Evolutionary conservation across 148 eudicot species (phyloP).

Genomic region (Silene conica): DNA sequence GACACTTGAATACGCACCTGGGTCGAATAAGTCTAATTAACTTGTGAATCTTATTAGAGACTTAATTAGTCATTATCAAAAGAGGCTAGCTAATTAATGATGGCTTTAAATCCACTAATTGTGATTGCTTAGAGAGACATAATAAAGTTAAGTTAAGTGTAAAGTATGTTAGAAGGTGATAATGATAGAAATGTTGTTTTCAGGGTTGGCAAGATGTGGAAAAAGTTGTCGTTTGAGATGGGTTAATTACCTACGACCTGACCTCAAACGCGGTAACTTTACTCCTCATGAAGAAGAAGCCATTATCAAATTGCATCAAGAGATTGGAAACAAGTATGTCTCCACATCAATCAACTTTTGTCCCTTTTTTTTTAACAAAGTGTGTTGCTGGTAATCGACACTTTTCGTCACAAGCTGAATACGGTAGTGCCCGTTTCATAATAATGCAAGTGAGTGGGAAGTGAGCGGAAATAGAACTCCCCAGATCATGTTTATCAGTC

Average conservation of each 20-base stretch:
- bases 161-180: background rate
- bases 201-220: constrained; percentile 51
- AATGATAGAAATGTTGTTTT: constrained; percentile 4
- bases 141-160: too few species aligned
- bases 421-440: too few species aligned
- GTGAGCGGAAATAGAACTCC: too few species aligned
- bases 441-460: too few species aligned
- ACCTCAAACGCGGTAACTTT: constrained; percentile 45
- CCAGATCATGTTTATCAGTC: too few species aligned
- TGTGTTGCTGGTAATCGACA: too few species aligned
- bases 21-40: too few species aligned
- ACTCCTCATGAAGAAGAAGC: constrained; percentile 41
- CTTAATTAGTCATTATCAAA: background rate
- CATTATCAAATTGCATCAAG: constrained; percentile 41
- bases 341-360: background rate
- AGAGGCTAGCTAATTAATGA: background rate
- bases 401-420: too few species aligned
- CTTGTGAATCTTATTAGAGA: background rate
- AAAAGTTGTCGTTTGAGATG: constrained; percentile 56
- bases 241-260: constrained; percentile 59
- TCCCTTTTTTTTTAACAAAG: too few species aligned
- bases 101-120: background rate
- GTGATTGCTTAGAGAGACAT: constrained; percentile 9
- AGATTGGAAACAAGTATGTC: constrained; percentile 46
- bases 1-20: too few species aligned